Conservation (phyloP, 148 eudicot species). For the Nepenthes mirabilis region DNA sequence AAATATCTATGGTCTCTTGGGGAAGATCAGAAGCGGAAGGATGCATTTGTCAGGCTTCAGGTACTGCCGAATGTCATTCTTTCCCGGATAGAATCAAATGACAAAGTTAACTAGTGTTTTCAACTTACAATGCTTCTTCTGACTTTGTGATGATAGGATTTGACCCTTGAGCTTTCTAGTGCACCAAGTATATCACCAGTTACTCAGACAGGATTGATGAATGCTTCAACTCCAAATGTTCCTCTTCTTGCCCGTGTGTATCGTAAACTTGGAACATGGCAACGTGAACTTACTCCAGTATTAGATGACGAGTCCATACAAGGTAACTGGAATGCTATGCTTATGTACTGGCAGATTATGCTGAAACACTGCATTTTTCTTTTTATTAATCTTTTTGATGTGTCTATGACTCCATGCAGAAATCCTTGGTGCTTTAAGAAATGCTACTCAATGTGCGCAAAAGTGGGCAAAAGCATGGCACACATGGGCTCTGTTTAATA, state of each 20-base stretch:
- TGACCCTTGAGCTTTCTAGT: conserved; percentile 58
- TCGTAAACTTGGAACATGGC: conserved; percentile 83
- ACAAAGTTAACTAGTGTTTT: neutral
- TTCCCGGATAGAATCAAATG: neutral
- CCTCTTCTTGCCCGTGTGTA: conserved; percentile 81
- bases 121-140: neutral
- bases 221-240: conserved; percentile 28
- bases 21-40: conserved; percentile 85
- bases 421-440: conserved; percentile 54
- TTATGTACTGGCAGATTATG: neutral
- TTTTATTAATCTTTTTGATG: conserved; percentile 2
- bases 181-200: conserved; percentile 26
- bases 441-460: conserved; percentile 71
- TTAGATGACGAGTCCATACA: conserved; percentile 61
- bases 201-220: conserved; percentile 21
- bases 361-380: neutral
- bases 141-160: conserved; percentile 31
- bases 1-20: conserved; percentile 96
- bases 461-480: conserved; percentile 98
- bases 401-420: conserved; percentile 23
- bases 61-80: conserved; percentile 15
- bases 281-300: conserved; percentile 67
- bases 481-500: conserved; percentile 93
- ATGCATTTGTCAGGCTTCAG: conserved; percentile 81
- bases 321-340: conserved; percentile 21